Evolutionary conservation across 148 eudicot genomes (phyloP).

Genomic region (Spergularia marina): DNA sequence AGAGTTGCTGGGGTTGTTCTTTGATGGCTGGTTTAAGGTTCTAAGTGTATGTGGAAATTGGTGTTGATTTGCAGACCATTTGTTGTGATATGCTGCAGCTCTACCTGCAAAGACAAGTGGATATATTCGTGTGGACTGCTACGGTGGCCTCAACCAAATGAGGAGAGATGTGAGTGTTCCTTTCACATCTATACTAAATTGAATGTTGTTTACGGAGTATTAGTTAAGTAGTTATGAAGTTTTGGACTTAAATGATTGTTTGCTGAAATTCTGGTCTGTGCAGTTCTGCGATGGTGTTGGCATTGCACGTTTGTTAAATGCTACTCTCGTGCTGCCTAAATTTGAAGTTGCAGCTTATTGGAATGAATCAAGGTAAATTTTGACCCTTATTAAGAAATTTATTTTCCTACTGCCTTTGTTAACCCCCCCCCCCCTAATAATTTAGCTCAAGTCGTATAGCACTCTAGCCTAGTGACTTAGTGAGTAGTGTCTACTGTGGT

Average conservation of each 20-base stretch:
- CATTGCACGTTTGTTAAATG: conserved; percentile 85
- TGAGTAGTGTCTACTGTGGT: no score
- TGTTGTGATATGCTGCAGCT: conserved; percentile 97
- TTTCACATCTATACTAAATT: conserved; percentile 9
- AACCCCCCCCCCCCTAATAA: background rate
- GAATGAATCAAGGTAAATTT: conserved; percentile 91
- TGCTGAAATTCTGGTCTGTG: conserved; percentile 21
- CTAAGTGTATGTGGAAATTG: conserved; percentile 49
- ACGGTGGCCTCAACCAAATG: conserved; percentile 99
- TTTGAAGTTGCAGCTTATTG: conserved; percentile 99
- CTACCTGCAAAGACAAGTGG: conserved; percentile 78
- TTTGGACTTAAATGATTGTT: background rate
- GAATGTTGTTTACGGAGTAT: background rate
- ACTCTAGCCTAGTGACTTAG: no score
- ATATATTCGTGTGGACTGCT: conserved; percentile 95
- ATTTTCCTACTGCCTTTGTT: background rate
- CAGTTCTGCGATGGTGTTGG: conserved; percentile 99
- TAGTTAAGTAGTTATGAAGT: background rate
- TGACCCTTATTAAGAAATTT: background rate
- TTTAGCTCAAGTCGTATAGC: no score
- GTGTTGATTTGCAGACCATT: conserved; percentile 77
- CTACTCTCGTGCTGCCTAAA: conserved; percentile 92
- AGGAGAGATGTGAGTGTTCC: conserved; percentile 80
- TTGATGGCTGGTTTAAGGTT: conserved; percentile 12
- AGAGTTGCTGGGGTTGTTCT: background rate